These are phyloP conservation scores for Tetracladium marchalianum DNA, from an alignment of 495 filamentous ascomycete genomes.

Conservation along the genomic window DNA sequence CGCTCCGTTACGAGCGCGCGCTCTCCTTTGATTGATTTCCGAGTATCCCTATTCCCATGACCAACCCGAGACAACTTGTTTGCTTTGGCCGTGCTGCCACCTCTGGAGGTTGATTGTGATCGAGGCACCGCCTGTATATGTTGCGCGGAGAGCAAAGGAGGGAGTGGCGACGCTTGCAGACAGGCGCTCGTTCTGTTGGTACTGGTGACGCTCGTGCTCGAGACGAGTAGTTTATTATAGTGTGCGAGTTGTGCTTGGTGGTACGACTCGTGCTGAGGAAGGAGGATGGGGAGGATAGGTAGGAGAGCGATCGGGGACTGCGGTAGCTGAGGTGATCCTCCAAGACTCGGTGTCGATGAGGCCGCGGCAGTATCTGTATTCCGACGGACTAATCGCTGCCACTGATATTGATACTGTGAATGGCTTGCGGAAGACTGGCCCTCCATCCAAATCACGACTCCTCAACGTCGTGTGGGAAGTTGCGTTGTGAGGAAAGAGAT, in stretches of 20 bases:
- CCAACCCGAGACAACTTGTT: slow-evolving; percentile 34
- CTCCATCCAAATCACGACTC: slow-evolving; percentile 21
- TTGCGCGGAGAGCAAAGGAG: slow-evolving; percentile 34
- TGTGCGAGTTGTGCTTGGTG: slow-evolving; percentile 43
- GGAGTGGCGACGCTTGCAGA: slow-evolving; percentile 35
- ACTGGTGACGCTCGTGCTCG: slow-evolving; percentile 14
- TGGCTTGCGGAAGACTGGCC: slow-evolving; percentile 16
- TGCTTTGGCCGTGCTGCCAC: slow-evolving; percentile 32
- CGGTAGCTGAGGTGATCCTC: slow-evolving; percentile 21
- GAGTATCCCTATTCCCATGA: slow-evolving; percentile 47
- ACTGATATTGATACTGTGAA: slow-evolving; percentile 25
- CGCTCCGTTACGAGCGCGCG: slow-evolving; percentile 45
- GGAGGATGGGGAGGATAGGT: slow-evolving; percentile 35
- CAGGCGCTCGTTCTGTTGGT: slow-evolving; percentile 13
- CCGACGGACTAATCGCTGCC: slow-evolving; percentile 20
- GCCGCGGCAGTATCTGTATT: slow-evolving; percentile 14
- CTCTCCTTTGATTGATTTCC: slow-evolving; percentile 39
- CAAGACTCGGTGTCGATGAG: slow-evolving; percentile 11
- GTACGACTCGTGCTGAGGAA: slow-evolving; percentile 38
- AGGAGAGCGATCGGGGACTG: slow-evolving; percentile 18
- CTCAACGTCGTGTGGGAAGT: slow-evolving; percentile 5
- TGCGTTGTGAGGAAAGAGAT: background rate
- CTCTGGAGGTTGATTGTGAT: slow-evolving; percentile 37
- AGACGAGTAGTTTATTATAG: slow-evolving; percentile 44
- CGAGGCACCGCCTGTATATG: slow-evolving; percentile 36